Conservation (phyloP, 192 early-diverging fungal genomes). For the Coemansia sp. region DNA sequence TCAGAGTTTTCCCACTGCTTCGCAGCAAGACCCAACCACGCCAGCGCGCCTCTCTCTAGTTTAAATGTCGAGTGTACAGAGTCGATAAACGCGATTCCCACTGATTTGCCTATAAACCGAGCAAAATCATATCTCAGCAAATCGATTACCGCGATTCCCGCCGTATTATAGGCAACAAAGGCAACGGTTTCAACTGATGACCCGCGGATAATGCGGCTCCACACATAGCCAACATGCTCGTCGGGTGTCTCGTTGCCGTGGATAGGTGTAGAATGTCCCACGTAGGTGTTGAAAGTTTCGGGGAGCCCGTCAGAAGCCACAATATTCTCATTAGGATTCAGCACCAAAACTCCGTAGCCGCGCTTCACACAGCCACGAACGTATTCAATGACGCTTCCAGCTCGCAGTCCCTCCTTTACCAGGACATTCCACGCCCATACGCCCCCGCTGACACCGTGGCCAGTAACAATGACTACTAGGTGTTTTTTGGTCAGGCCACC, state of each 20-base stretch:
- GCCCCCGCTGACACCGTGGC: conserved; percentile 27
- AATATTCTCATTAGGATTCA: conserved; percentile 54
- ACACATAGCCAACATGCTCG: conserved; percentile 52
- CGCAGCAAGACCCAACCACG: conserved; percentile 24
- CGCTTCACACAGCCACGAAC: conserved; percentile 17
- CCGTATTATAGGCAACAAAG: conserved; percentile 39
- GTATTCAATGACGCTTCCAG: conserved; percentile 37
- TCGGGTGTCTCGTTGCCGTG: conserved; percentile 44
- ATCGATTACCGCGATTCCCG: conserved; percentile 20
- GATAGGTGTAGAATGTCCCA: conserved; percentile 18
- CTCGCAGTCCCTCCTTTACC: conserved; percentile 28
- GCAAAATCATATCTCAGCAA: conserved; percentile 40
- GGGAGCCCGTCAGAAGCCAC: conserved; percentile 34
- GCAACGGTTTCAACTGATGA: conserved; percentile 16
- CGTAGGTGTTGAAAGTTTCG: conserved; percentile 41
- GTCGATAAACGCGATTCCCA: conserved; percentile 45
- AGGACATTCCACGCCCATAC: conserved; percentile 52
- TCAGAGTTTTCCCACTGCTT: conserved; percentile 31
- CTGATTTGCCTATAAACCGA: conserved; percentile 26
- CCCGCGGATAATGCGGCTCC: conserved; percentile 33
- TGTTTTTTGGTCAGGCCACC: conserved; percentile 26
- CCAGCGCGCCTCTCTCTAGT: conserved; percentile 10
- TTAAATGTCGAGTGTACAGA: conserved; percentile 34
- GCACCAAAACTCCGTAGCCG: conserved; percentile 41
- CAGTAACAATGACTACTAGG: conserved; percentile 42